phyloP scores from a whole-genome alignment of 2,329 filamentous ascomycete genomes.

The Periconia sp. region DNA sequence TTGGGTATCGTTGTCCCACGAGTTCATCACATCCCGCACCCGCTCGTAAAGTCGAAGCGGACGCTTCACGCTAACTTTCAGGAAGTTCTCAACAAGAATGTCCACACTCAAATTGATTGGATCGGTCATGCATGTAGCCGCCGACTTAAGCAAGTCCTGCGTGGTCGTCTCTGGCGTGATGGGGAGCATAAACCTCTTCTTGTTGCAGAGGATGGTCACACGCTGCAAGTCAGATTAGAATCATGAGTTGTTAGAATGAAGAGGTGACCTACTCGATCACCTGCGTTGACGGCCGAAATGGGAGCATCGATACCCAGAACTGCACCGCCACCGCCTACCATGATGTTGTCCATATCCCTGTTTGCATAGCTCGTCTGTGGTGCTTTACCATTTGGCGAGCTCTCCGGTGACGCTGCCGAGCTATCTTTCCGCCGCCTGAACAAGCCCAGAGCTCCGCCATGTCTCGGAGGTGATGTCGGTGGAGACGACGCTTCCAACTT shows the following conservation, averaged over 20 bases:
- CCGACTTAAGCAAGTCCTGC: constrained; percentile 73
- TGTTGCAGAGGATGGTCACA: constrained; percentile 75
- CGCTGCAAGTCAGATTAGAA: constrained; percentile 53
- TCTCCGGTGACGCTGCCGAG: constrained; percentile 28
- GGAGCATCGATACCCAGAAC: constrained; percentile 74
- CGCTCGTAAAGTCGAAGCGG: constrained; percentile 85
- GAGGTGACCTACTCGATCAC: constrained; percentile 67
- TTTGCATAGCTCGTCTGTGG: constrained; percentile 32
- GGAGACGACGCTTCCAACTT: constrained; percentile 25
- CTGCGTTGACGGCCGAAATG: constrained; percentile 78
- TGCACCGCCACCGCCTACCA: constrained; percentile 53
- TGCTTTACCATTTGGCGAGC: constrained; percentile 20
- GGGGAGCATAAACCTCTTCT: constrained; percentile 72
- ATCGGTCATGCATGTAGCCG: constrained; percentile 67
- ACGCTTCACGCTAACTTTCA: constrained; percentile 77
- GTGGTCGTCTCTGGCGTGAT: constrained; percentile 77
- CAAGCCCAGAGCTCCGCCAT: constrained; percentile 37
- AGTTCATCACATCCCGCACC: constrained; percentile 87
- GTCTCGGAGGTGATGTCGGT: constrained; percentile 35
- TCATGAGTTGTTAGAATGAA: neutral
- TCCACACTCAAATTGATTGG: constrained; percentile 69
- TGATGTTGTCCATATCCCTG: constrained; percentile 43
- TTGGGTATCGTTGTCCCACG: constrained; percentile 83
- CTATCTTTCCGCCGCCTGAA: constrained; percentile 44
- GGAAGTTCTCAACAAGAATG: constrained; percentile 79